Evolutionary conservation across 2,329 filamentous ascomycete species (phyloP).

Genomic region (Aspergillus sp.): DNA sequence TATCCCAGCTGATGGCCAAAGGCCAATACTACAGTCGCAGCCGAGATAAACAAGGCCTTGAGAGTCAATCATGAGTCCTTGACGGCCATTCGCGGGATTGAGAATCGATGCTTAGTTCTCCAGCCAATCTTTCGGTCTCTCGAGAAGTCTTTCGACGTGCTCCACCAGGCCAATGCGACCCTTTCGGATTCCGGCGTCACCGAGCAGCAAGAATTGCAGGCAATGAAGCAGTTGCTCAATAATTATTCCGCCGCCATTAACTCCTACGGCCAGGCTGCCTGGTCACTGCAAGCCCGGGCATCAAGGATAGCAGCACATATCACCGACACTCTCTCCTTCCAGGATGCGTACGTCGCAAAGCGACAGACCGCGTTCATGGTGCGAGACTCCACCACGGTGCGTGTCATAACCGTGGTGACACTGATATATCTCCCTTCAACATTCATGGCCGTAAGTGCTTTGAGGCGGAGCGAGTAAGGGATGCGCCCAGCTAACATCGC

Average conservation of each 20-base stretch:
- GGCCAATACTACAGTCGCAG: constrained; percentile 11
- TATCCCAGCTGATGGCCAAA: neutral
- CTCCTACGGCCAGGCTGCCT: constrained; percentile 19
- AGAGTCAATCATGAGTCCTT: constrained; percentile 22
- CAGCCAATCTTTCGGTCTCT: constrained; percentile 20
- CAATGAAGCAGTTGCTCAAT: constrained; percentile 16
- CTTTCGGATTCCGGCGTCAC: constrained; percentile 5
- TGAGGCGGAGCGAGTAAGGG: no score
- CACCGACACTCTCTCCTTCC: constrained; percentile 24
- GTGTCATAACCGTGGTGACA: constrained; percentile 30
- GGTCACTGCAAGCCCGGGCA: constrained; percentile 19
- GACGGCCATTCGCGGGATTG: constrained; percentile 15
- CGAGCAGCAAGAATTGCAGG: constrained; percentile 1
- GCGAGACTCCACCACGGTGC: constrained; percentile 25
- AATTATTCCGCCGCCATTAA: constrained; percentile 17
- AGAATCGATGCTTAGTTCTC: constrained; percentile 22
- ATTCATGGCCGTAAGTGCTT: constrained; percentile 35
- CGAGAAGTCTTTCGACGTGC: constrained; percentile 13
- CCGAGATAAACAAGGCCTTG: constrained; percentile 11
- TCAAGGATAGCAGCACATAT: constrained; percentile 21
- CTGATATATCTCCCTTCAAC: constrained; percentile 37
- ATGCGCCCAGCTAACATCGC: neutral
- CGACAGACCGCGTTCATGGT: constrained; percentile 26
- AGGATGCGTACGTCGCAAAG: constrained; percentile 17
- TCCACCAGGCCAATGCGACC: constrained; percentile 9